A percentile compares a stretch with the other conserved stretches of the same genome.
Evolutionary conservation across 352 stramenopile species (phyloP).

Genomic region (Phytophthora pini): DNA sequence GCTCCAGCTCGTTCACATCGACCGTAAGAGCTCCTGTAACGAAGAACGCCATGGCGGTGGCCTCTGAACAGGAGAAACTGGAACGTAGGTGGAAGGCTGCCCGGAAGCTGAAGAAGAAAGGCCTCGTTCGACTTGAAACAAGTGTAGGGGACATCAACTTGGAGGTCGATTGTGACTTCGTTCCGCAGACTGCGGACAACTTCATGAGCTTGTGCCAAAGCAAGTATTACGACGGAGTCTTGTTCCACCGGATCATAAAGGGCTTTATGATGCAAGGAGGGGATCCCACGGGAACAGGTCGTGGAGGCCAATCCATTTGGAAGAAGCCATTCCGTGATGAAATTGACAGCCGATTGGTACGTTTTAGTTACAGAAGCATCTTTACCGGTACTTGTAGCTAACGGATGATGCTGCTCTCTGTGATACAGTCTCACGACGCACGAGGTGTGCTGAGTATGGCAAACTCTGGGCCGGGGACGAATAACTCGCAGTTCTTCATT

Average conservation of each 20-base stretch:
- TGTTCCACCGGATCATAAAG: constrained; percentile 97
- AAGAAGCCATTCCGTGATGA: constrained; percentile 96
- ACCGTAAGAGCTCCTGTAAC: constrained; percentile 87
- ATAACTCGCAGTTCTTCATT: constrained; percentile 99
- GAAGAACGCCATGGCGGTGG: constrained; percentile 52
- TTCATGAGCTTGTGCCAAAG: constrained; percentile 95
- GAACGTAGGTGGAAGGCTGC: constrained; percentile 89
- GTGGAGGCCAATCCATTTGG: constrained; percentile 95
- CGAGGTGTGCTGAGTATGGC: constrained; percentile 96
- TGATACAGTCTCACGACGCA: constrained; percentile 78
- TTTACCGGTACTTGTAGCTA: constrained; percentile 1
- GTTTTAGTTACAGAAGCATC: background rate
- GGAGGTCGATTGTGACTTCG: constrained; percentile 97
- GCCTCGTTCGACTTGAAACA: constrained; percentile 96
- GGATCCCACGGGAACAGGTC: constrained; percentile 95
- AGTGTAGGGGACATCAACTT: constrained; percentile 95
- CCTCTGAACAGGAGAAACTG: constrained; percentile 65
- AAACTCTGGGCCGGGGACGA: constrained; percentile 96
- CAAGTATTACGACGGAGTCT: constrained; percentile 94
- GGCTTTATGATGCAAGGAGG: constrained; percentile 97
- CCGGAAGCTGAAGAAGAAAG: constrained; percentile 95
- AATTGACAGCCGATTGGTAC: constrained; percentile 95
- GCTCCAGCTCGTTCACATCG: constrained; percentile 95
- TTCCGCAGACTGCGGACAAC: constrained; percentile 96
- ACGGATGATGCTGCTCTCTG: constrained; percentile 13